phyloP scores from a whole-genome alignment of 805 yeast species.

The Saccharomycopsis lassenensis region DNA sequence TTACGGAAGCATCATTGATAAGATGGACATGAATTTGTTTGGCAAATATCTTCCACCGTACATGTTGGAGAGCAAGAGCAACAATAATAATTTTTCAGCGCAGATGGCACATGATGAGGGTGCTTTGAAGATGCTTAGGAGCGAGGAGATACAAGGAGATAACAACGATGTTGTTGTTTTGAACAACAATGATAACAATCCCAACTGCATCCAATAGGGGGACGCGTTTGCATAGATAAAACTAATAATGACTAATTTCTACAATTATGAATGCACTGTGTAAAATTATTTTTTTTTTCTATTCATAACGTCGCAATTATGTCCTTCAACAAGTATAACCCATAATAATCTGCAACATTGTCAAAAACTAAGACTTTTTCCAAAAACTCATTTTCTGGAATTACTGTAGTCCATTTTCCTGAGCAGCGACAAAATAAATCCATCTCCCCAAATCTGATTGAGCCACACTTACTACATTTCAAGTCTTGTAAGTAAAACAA shows the following conservation, averaged over 20 bases:
- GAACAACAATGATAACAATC: no score
- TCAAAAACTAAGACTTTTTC: slow-evolving; percentile 37
- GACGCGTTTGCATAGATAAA: no score
- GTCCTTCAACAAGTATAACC: slow-evolving; percentile 42
- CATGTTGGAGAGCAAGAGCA: slow-evolving; percentile 37
- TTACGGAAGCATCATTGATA: slow-evolving; percentile 66
- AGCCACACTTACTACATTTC: slow-evolving; percentile 67
- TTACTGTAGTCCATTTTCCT: slow-evolving; percentile 66
- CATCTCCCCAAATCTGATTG: slow-evolving; percentile 55
- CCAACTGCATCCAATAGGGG: no score
- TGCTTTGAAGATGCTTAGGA: no score
- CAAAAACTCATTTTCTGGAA: slow-evolving; percentile 34
- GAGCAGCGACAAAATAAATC: slow-evolving; percentile 77
- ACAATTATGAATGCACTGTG: no score
- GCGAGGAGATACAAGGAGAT: no score
- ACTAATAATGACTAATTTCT: no score
- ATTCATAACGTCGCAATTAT: no score
- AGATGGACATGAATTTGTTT: slow-evolving; percentile 72
- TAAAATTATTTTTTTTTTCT: no score
- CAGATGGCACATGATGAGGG: no score
- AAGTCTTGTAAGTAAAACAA: slow-evolving; percentile 69
- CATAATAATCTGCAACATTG: slow-evolving; percentile 50
- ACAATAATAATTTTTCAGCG: slow-evolving; percentile 8
- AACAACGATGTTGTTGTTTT: no score
- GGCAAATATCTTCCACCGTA: slow-evolving; percentile 80